Conservation (phyloP, 257 asterid genomes). For the Gentiana dahurica region DNA sequence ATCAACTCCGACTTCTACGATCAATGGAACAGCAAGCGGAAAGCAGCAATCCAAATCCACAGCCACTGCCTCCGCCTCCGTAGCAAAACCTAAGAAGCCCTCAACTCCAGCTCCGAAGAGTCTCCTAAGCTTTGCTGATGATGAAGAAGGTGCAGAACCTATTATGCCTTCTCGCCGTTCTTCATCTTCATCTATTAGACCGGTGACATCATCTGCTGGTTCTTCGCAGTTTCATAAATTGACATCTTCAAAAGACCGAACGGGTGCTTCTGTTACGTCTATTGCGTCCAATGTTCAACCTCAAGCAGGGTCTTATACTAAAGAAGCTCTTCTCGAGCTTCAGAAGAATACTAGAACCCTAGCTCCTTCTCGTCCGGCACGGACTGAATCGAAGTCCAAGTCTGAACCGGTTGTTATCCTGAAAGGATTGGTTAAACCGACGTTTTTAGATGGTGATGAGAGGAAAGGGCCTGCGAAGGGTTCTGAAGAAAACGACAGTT, state of each 20-base stretch:
- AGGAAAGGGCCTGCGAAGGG: constrained; percentile 19
- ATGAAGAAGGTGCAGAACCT: constrained; percentile 37
- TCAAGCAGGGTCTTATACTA: constrained; percentile 84
- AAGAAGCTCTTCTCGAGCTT: constrained; percentile 89
- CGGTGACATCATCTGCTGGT: constrained; percentile 32
- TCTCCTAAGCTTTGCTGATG: constrained; percentile 85
- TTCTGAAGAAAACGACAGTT: constrained; percentile 16
- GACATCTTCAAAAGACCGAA: constrained; percentile 46
- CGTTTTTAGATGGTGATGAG: constrained; percentile 17
- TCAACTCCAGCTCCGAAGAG: constrained; percentile 32
- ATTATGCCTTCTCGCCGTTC: constrained; percentile 46
- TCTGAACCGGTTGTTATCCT: constrained; percentile 45
- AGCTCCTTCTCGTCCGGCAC: constrained; percentile 43
- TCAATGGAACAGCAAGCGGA: constrained; percentile 9
- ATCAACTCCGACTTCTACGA: constrained; percentile 10
- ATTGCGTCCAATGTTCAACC: constrained; percentile 81
- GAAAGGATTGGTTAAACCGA: constrained; percentile 74
- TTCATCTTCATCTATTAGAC: constrained; percentile 35
- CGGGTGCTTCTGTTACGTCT: constrained; percentile 36
- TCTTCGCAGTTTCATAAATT: constrained; percentile 57
- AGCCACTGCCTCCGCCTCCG: constrained; percentile 24
- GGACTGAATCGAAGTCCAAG: constrained; percentile 34
- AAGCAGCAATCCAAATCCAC: constrained; percentile 28
- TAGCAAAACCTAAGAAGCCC: constrained; percentile 49
- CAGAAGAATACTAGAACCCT: constrained; percentile 85